phyloP scores from a whole-genome alignment of 2,329 filamentous ascomycete species.

The Aspergillus sp. region DNA sequence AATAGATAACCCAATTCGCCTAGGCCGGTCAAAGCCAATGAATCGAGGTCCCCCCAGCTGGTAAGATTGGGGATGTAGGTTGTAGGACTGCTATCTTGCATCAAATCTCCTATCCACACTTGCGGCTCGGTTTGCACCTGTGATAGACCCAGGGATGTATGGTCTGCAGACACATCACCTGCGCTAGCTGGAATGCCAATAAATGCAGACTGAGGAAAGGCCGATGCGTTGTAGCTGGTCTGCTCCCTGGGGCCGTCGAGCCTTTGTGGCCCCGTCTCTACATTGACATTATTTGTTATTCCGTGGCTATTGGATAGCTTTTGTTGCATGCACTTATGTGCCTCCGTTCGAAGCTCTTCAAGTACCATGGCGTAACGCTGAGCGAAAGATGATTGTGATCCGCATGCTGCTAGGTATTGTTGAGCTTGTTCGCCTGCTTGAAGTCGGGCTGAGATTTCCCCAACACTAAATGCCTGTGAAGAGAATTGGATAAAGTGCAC shows the following conservation, averaged over 20 bases:
- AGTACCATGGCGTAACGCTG: slow-evolving; percentile 51
- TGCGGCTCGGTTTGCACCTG: slow-evolving; percentile 1
- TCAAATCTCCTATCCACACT: slow-evolving; percentile 15
- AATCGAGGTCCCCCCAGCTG: slow-evolving; percentile 36
- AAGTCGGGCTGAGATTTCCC: slow-evolving; percentile 31
- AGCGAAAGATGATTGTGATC: slow-evolving; percentile 44
- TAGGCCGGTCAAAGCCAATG: slow-evolving; percentile 27
- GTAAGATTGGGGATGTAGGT: slow-evolving; percentile 27
- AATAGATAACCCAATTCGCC: slow-evolving; percentile 25
- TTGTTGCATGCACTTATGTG: slow-evolving; percentile 20
- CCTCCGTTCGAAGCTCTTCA: slow-evolving; percentile 40
- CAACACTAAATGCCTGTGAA: slow-evolving; percentile 33
- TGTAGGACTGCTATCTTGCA: slow-evolving; percentile 22
- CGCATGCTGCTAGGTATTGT: slow-evolving; percentile 43
- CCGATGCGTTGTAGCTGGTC: not conserved
- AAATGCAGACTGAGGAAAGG: not conserved
- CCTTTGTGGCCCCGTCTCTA: not conserved
- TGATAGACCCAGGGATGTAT: not conserved
- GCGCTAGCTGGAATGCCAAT: not conserved
- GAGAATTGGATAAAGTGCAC: slow-evolving; percentile 49
- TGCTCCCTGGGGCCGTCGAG: not conserved
- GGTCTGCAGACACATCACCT: slow-evolving; percentile 6
- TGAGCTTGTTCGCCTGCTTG: slow-evolving; percentile 48
- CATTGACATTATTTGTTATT: not conserved
- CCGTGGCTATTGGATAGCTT: slow-evolving; percentile 14